A percentile compares a stretch with the other conserved stretches of the same genome.
Conservation (phyloP, 108 stramenopile species). For the Skeletonema costatum region DNA sequence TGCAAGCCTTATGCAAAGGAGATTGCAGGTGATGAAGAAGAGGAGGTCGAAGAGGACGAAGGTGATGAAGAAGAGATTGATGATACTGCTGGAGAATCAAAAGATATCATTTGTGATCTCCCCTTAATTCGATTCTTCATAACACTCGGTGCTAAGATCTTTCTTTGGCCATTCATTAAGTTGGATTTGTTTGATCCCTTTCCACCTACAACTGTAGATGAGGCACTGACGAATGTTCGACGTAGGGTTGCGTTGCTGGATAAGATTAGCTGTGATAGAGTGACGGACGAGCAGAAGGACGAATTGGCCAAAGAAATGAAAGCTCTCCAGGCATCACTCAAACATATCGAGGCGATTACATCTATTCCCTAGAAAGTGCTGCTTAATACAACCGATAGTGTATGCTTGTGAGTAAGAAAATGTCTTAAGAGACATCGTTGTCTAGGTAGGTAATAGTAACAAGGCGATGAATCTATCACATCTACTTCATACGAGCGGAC, state of each 20-base stretch:
- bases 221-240: conserved; percentile 5
- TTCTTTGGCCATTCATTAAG: conserved; percentile 23
- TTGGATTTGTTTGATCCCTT: conserved; percentile 9
- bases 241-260: conserved; percentile 24
- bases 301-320: background rate
- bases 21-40: background rate
- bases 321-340: conserved; percentile 6
- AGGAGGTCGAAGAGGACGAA: conserved; percentile 19
- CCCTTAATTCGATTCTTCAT: conserved; percentile 8
- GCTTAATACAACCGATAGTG: no score
- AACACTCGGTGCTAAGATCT: conserved; percentile 4
- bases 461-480: no score
- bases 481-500: no score
- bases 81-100: background rate
- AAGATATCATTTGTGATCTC: background rate
- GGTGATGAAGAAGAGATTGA: background rate
- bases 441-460: no score
- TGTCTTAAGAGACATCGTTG: no score
- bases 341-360: conserved; percentile 1
- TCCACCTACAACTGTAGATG: conserved; percentile 15
- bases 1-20: conserved; percentile 21
- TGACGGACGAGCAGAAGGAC: background rate
- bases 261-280: conserved; percentile 13
- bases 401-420: no score
- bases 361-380: background rate